Conservation (phyloP, 2,329 filamentous ascomycete genomes). For the Fonsecaea multimorphosa region DNA sequence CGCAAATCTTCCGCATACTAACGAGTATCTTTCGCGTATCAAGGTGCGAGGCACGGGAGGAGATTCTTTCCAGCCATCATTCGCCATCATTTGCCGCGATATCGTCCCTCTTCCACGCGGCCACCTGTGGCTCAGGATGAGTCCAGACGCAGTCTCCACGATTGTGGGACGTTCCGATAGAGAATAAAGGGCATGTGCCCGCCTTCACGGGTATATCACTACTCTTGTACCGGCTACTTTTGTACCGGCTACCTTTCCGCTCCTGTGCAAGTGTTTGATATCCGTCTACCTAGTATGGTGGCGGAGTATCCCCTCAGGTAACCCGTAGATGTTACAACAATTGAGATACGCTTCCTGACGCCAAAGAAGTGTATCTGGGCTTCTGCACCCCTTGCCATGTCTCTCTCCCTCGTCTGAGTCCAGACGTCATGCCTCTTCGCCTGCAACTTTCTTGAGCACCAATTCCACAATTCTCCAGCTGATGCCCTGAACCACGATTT, state of each 20-base stretch:
- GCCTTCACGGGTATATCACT: background rate
- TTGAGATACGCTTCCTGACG: background rate
- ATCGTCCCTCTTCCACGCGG: background rate
- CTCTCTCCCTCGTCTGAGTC: background rate
- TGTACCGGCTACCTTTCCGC: no score
- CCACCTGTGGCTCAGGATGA: no score
- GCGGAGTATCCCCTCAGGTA: no score
- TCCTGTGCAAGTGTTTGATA: no score
- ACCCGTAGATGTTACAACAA: background rate
- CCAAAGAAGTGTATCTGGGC: background rate
- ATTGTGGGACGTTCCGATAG: background rate
- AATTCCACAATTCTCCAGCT: conserved; percentile 30
- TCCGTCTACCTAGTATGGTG: no score
- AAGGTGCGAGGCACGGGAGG: background rate
- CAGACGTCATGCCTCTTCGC: background rate
- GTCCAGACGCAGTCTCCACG: no score
- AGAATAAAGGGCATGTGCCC: background rate
- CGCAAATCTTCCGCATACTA: conserved; percentile 1
- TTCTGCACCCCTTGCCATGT: background rate
- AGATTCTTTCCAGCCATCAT: no score
- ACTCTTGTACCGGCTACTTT: no score
- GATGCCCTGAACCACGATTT: conserved; percentile 23
- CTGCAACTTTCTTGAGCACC: background rate
- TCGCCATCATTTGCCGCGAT: background rate
- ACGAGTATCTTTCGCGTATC: background rate